Conservation (phyloP, 805 yeast genomes). For the Starmerella bacillaris region DNA sequence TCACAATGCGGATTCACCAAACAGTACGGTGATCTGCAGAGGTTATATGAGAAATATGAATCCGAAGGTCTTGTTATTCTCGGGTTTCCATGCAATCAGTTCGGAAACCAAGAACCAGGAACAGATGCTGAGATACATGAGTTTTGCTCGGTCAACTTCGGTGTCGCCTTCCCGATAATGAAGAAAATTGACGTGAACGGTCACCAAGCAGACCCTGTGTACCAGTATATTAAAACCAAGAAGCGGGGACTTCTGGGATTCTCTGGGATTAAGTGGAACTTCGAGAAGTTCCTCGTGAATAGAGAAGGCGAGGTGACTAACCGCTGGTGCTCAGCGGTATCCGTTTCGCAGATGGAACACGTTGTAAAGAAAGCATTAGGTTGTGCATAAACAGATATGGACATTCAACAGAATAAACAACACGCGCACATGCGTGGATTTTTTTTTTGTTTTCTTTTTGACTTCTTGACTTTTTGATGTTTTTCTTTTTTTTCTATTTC, state of each 20-base stretch:
- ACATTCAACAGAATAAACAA: too few relatives aligned
- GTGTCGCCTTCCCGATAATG: slow-evolving; percentile 80
- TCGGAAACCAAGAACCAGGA: slow-evolving; percentile 65
- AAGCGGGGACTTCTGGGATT: slow-evolving; percentile 47
- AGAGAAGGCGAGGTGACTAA: slow-evolving; percentile 38
- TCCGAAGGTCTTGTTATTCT: slow-evolving; percentile 46
- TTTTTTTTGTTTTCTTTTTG: not conserved
- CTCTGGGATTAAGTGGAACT: slow-evolving; percentile 60
- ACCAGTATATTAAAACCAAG: slow-evolving; percentile 51
- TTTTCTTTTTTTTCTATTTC: not conserved
- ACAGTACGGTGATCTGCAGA: slow-evolving; percentile 58
- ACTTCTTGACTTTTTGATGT: not conserved
- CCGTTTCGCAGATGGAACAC: too few relatives aligned
- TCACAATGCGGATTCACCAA: slow-evolving; percentile 67
- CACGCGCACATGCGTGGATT: not conserved
- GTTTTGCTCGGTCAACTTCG: slow-evolving; percentile 66
- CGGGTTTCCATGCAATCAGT: slow-evolving; percentile 88
- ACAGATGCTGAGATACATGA: slow-evolving; percentile 47
- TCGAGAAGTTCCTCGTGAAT: slow-evolving; percentile 53
- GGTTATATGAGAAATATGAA: slow-evolving; percentile 44
- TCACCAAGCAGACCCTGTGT: slow-evolving; percentile 58
- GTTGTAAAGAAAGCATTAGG: too few relatives aligned
- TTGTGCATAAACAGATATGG: too few relatives aligned
- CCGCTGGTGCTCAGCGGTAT: slow-evolving; percentile 52
- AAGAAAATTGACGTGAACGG: slow-evolving; percentile 85